phyloP scores from a whole-genome alignment of 1,284 basidiomycete species.

The Irpex sp. region DNA sequence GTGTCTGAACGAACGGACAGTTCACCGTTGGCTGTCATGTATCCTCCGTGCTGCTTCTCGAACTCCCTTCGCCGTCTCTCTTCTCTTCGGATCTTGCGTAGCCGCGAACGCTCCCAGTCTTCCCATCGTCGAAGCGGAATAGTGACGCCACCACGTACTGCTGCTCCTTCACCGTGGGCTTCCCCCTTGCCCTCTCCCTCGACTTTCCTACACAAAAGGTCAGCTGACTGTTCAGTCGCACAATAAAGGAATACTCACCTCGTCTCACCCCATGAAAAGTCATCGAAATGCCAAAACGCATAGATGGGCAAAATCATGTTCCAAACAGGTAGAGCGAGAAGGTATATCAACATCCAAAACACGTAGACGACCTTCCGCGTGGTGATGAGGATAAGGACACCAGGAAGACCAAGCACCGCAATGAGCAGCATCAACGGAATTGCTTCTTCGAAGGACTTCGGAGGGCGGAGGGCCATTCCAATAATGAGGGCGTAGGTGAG shows the following conservation, averaged over 20 bases:
- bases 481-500: slow-evolving; percentile 90
- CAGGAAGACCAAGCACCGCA: slow-evolving; percentile 92
- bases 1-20: slow-evolving; percentile 52
- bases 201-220: slow-evolving; percentile 67
- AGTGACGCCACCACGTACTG: slow-evolving; percentile 51
- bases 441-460: slow-evolving; percentile 84
- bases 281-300: slow-evolving; percentile 99
- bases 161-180: slow-evolving; percentile 71
- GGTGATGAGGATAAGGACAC: slow-evolving; percentile 88
- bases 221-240: slow-evolving; percentile 7
- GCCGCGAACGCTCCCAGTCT: slow-evolving; percentile 97
- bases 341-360: slow-evolving; percentile 97
- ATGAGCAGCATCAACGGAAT: slow-evolving; percentile 91
- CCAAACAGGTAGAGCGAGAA: slow-evolving; percentile 91
- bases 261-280: slow-evolving; percentile 99
- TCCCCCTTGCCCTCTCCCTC: slow-evolving; percentile 82
- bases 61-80: slow-evolving; percentile 81
- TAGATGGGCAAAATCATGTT: slow-evolving; percentile 93
- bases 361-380: slow-evolving; percentile 95
- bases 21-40: slow-evolving; percentile 58
- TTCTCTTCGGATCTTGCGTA: slow-evolving; percentile 89
- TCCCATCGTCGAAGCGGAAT: slow-evolving; percentile 96
- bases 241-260: slow-evolving; percentile 47
- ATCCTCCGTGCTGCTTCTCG: slow-evolving; percentile 71
- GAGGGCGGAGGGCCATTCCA: slow-evolving; percentile 79